Evolutionary conservation across 1,139 yeast species (phyloP).

Genomic region (Nakaseomyces glabratus): DNA sequence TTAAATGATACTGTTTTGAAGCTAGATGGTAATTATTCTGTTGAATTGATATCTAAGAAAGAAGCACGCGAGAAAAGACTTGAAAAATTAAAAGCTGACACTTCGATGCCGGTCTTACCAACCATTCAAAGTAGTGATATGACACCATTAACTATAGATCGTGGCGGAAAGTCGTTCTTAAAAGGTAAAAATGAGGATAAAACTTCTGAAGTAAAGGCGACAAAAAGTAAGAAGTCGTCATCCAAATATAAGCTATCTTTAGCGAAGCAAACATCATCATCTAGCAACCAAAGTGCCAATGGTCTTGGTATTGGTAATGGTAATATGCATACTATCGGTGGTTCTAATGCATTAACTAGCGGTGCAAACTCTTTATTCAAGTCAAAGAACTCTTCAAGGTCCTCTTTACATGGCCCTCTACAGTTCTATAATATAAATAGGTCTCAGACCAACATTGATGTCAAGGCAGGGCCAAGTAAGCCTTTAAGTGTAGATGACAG

Average conservation of each 20-base stretch:
- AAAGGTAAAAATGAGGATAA: slow-evolving; percentile 11
- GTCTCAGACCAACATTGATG: slow-evolving; percentile 14
- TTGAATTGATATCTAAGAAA: slow-evolving; percentile 27
- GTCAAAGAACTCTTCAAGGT: slow-evolving; percentile 26
- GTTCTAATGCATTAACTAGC: background rate
- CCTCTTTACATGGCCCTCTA: slow-evolving; percentile 24
- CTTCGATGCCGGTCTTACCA: slow-evolving; percentile 26
- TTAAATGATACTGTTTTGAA: slow-evolving; percentile 33
- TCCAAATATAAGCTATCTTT: slow-evolving; percentile 20
- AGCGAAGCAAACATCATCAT: slow-evolving; percentile 16
- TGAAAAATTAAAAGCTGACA: slow-evolving; percentile 23
- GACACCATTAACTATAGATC: slow-evolving; percentile 29
- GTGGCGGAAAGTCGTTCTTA: slow-evolving; percentile 17
- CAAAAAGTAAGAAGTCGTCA: slow-evolving; percentile 15
- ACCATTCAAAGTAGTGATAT: slow-evolving; percentile 30
- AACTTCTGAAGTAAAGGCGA: slow-evolving; percentile 10
- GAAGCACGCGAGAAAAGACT: slow-evolving; percentile 27
- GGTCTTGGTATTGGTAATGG: slow-evolving; percentile 6
- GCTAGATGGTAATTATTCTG: slow-evolving; percentile 30
- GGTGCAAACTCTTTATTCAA: slow-evolving; percentile 23
- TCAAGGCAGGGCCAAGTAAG: slow-evolving; percentile 1
- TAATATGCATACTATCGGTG: background rate
- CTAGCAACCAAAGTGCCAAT: slow-evolving; percentile 13
- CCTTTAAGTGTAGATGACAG: background rate
- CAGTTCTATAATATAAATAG: slow-evolving; percentile 17